A percentile compares a stretch with the other conserved stretches of the same genome.
Conservation (phyloP, 345 rosid species). For the Sonneratia caseolaris region DNA sequence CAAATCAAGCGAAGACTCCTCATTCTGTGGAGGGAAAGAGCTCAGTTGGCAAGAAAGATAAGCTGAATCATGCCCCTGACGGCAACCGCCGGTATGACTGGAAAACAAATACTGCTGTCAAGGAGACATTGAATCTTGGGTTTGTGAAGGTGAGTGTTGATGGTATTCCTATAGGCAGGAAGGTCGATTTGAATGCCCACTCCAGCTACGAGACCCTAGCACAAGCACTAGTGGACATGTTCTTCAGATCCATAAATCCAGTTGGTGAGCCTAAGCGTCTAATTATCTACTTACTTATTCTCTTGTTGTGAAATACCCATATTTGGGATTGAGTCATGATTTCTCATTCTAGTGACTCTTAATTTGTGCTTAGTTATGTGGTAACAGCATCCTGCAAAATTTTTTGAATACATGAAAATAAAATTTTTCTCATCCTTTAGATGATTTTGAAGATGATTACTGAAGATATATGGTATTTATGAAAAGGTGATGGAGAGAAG, state of each 20-base stretch:
- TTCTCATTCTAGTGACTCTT: not conserved
- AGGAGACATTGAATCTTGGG: conserved; percentile 47
- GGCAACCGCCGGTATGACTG: conserved; percentile 13
- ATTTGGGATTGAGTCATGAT: not conserved
- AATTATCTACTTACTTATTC: not conserved
- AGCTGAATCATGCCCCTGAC: not conserved
- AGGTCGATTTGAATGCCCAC: conserved; percentile 74
- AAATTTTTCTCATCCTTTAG: not conserved
- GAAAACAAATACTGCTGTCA: conserved; percentile 12
- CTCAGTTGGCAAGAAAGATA: conserved; percentile 3
- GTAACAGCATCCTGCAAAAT: not conserved
- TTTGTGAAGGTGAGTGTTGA: conserved; percentile 89
- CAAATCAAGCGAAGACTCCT: conserved; percentile 46
- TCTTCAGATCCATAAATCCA: conserved; percentile 33
- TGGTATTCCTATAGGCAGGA: conserved; percentile 83
- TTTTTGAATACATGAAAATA: not conserved
- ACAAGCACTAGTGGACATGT: conserved; percentile 69
- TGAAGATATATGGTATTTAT: not conserved
- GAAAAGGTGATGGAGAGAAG: conserved; percentile 11
- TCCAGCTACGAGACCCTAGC: conserved; percentile 59
- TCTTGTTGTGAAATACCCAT: not conserved
- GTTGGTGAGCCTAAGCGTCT: conserved; percentile 24
- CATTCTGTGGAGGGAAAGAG: conserved; percentile 30
- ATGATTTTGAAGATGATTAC: not conserved
- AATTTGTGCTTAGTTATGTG: not conserved